Evolutionary conservation across 2,329 filamentous ascomycete genomes (phyloP), one percentile per base, ranked within the genome.

Genomic region (Penicillium sp.): DNA sequence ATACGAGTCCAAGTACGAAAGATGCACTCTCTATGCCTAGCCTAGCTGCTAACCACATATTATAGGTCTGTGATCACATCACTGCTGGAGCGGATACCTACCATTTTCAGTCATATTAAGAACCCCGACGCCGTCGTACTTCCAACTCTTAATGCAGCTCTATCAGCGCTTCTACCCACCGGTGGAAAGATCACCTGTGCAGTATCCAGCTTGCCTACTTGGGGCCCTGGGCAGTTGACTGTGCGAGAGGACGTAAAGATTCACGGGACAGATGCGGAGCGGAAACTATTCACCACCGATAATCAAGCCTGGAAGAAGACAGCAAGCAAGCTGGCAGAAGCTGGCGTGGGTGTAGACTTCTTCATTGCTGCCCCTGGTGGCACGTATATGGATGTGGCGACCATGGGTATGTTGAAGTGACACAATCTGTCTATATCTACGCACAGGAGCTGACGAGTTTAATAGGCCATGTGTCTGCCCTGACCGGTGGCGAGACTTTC

Each of bases 171-270:
- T 29, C 85, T 92, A 66, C 83, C 86, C 49, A 97, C 92, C 0
- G 94, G 94, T 54, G 94, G 94, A 58, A 97, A 97, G 77, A 87
- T 97, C 42, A 81, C 97, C 16, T 95, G 91, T 74, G 91, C 92
- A 1, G 78, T 97, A 49, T 87, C 91, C 37, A 87, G 90, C n/a
- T 79, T 99, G 57, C 91, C 94, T 2, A 97, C 92, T 0, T 96
- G 87, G 85, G 94, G 94, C 1, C 93, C 93, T 26, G 92, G 92
- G 1, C 84, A 89, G 23, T 77, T 99, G 33, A 89, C 92, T 62
- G 80, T 95, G 73, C 86, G 94, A 48, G 94, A 99, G 69, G 91
- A 96, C 67, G 88, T 89, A 45, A 95, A 95, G 71, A 84, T 92
- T 52, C 86, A 90, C 21, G 89, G 89, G 33, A 92, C 90, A 1